Percentiles rank a stretch among this genome's conserved stretches.
Conservation (phyloP, 345 rosid genomes). For the Anacardium occidentale region DNA sequence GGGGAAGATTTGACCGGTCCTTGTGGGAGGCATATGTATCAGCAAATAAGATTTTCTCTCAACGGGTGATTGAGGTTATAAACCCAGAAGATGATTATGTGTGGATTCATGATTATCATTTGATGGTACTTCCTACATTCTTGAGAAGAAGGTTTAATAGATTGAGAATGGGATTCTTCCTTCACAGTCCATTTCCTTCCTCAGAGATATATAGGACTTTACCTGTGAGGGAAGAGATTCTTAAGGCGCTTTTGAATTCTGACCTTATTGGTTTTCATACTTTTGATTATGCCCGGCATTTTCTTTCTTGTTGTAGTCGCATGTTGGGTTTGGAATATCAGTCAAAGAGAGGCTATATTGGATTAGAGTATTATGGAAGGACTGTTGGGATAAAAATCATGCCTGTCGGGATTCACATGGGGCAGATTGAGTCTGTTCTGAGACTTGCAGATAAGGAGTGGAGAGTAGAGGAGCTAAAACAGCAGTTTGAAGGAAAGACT, state of each 20-base stretch:
- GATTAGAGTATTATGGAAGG: conserved; percentile 73
- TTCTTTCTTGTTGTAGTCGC: conserved; percentile 73
- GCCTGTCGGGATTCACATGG: conserved; percentile 85
- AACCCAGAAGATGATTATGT: conserved; percentile 78
- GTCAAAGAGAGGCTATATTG: conserved; percentile 74
- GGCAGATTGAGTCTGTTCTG: conserved; percentile 66
- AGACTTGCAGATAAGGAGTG: conserved; percentile 66
- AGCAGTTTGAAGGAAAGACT: conserved; percentile 67
- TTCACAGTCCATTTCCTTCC: conserved; percentile 76
- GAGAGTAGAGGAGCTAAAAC: conserved; percentile 66
- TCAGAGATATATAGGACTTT: conserved; percentile 76
- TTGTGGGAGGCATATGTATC: conserved; percentile 81
- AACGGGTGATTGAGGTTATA: conserved; percentile 68
- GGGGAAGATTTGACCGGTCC: conserved; percentile 69
- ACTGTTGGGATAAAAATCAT: conserved; percentile 76
- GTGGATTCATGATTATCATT: conserved; percentile 81
- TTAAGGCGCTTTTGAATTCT: conserved; percentile 64
- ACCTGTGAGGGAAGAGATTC: conserved; percentile 76
- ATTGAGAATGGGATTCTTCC: conserved; percentile 75
- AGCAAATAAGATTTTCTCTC: conserved; percentile 70
- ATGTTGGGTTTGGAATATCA: conserved; percentile 74
- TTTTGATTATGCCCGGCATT: conserved; percentile 94
- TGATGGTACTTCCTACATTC: conserved; percentile 80
- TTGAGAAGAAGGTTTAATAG: conserved; percentile 62
- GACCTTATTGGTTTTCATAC: conserved; percentile 84